Percentiles rank a stretch among this genome's conserved stretches.
Conservation (phyloP, 2,329 filamentous ascomycete species). For the Diplodia intermedia region DNA sequence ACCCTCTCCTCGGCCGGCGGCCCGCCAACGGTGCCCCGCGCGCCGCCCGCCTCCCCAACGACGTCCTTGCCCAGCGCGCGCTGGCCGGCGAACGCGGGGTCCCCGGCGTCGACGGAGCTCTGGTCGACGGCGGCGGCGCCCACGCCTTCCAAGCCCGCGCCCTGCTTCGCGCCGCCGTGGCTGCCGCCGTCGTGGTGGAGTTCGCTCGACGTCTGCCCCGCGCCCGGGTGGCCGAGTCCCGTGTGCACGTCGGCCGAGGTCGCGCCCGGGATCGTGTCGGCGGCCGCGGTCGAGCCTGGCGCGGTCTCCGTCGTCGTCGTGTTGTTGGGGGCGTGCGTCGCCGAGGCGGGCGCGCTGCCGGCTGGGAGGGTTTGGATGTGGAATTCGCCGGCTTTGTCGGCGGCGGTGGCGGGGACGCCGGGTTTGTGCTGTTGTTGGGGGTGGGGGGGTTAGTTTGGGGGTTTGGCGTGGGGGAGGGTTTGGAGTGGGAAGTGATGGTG, state of each 20-base stretch:
- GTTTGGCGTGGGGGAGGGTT: no score
- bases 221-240: slow-evolving; percentile 60
- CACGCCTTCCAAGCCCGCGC: slow-evolving; percentile 54
- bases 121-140: slow-evolving; percentile 44
- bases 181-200: slow-evolving; percentile 56
- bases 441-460: neutral
- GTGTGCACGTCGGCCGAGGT: slow-evolving; percentile 62
- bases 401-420: slow-evolving; percentile 65
- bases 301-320: slow-evolving; percentile 51
- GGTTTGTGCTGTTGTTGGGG: slow-evolving; percentile 64
- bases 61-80: slow-evolving; percentile 47
- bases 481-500: no score
- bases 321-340: slow-evolving; percentile 57
- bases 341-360: slow-evolving; percentile 65
- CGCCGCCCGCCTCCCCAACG: slow-evolving; percentile 40
- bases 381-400: slow-evolving; percentile 69
- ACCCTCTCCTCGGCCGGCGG: slow-evolving; percentile 46
- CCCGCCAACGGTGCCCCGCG: slow-evolving; percentile 43
- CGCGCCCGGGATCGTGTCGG: slow-evolving; percentile 57
- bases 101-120: slow-evolving; percentile 41
- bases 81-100: slow-evolving; percentile 47
- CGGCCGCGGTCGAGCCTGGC: slow-evolving; percentile 50
- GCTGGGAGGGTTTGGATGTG: slow-evolving; percentile 65
- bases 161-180: slow-evolving; percentile 51
- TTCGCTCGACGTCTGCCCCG: slow-evolving; percentile 58